Percentiles rank a stretch among this genome's conserved stretches.
Conservation (phyloP, 129 eudicot genomes). For the Helichrysum umbraculigerum region DNA sequence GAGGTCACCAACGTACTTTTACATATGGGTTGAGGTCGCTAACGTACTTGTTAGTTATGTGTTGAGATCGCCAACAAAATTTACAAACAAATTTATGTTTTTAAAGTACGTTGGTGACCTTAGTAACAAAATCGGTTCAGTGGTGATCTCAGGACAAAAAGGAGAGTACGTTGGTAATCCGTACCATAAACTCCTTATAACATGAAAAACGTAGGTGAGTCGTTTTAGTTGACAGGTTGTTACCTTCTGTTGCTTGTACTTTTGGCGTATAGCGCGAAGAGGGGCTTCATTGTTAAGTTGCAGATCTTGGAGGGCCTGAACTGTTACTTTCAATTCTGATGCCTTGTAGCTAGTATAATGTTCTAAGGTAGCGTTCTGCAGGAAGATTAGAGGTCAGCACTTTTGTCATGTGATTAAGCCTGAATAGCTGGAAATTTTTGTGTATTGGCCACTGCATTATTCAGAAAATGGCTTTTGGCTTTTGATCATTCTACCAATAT, state of each 20-base stretch:
- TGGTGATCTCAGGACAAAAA: too few relatives aligned
- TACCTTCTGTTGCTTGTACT: slow-evolving; percentile 80
- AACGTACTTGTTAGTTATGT: too few relatives aligned
- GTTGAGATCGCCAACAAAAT: too few relatives aligned
- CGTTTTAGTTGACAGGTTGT: background rate
- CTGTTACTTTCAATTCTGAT: slow-evolving; percentile 53
- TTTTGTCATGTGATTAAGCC: slow-evolving; percentile 18
- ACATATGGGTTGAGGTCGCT: too few relatives aligned
- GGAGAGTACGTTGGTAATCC: too few relatives aligned
- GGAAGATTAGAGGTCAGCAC: slow-evolving; percentile 16
- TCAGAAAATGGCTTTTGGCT: background rate
- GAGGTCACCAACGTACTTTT: too few relatives aligned
- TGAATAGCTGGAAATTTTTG: background rate
- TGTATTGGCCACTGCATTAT: background rate
- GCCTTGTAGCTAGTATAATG: slow-evolving; percentile 65
- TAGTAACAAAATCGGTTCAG: too few relatives aligned
- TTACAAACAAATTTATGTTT: too few relatives aligned
- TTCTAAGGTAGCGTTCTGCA: slow-evolving; percentile 83
- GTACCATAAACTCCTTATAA: too few relatives aligned
- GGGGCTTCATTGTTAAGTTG: slow-evolving; percentile 54
- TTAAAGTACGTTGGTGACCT: too few relatives aligned
- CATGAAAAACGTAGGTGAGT: background rate
- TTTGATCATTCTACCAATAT: background rate
- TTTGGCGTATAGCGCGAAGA: slow-evolving; percentile 68
- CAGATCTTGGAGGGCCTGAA: slow-evolving; percentile 66